Conservation (phyloP, 768 basidiomycete species). For the Candolleomyces aberdarensis region DNA sequence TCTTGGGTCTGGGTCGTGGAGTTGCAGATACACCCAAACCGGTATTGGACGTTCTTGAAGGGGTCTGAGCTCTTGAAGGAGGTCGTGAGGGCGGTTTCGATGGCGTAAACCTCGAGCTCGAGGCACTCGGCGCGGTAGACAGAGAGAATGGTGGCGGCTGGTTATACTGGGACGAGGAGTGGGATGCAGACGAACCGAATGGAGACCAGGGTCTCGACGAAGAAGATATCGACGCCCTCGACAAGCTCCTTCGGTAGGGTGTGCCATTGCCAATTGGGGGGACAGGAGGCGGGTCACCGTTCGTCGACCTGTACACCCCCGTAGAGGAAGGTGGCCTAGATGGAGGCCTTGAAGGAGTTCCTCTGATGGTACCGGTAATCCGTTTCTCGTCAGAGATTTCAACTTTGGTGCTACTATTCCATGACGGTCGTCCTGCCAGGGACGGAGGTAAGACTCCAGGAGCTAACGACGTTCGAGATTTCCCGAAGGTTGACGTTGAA, state of each 20-base stretch:
- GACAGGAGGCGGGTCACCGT: slow-evolving; percentile 36
- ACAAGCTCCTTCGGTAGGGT: slow-evolving; percentile 60
- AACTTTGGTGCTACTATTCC: slow-evolving; percentile 85
- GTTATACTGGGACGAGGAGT: slow-evolving; percentile 39
- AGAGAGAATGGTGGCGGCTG: slow-evolving; percentile 33
- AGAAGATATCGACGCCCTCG: slow-evolving; percentile 68
- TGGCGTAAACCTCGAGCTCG: slow-evolving; percentile 2
- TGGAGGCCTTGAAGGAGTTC: slow-evolving; percentile 38
- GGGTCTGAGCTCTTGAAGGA: slow-evolving; percentile 62
- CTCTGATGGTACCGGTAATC: slow-evolving; percentile 39
- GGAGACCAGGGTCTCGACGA: slow-evolving; percentile 84
- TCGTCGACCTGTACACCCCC: slow-evolving; percentile 28
- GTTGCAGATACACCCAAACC: slow-evolving; percentile 30
- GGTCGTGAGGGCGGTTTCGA: slow-evolving; percentile 30
- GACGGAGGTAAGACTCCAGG: slow-evolving; percentile 39
- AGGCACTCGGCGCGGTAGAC: slow-evolving; percentile 17
- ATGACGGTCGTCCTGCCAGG: slow-evolving; percentile 44
- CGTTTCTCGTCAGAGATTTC: slow-evolving; percentile 43
- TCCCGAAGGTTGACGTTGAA: slow-evolving; percentile 5
- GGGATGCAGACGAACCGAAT: slow-evolving; percentile 59
- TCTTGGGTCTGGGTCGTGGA: slow-evolving; percentile 71
- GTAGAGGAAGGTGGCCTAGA: slow-evolving; percentile 45
- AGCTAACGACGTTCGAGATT: slow-evolving; percentile 9
- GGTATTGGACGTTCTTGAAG: slow-evolving; percentile 39
- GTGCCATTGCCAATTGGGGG: slow-evolving; percentile 40